A percentile compares a stretch with the other conserved stretches of the same genome.
Evolutionary conservation across 257 asterid genomes (phyloP).

Genomic region (Solanum piurae): DNA sequence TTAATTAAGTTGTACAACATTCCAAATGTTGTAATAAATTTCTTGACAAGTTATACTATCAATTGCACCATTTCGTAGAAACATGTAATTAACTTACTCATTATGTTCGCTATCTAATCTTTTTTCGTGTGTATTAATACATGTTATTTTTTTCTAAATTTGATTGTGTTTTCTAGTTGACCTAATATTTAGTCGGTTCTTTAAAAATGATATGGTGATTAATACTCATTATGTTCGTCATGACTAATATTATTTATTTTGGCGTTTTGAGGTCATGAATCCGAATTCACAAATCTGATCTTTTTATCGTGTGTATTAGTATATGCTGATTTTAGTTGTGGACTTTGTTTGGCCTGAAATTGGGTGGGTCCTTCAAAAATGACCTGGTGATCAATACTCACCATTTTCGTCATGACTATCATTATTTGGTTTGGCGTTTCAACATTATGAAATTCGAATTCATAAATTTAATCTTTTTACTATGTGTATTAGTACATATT

Average conservation of each 20-base stretch:
- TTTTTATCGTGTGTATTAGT: background rate
- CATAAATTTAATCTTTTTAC: background rate
- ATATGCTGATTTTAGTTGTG: background rate
- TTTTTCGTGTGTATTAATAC: background rate
- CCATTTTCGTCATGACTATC: background rate
- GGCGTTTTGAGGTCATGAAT: background rate
- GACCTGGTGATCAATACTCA: background rate
- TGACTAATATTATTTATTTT: background rate
- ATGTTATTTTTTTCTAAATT: background rate
- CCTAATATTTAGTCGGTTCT: background rate
- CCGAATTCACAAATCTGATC: background rate
- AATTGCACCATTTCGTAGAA: background rate
- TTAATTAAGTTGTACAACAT: background rate
- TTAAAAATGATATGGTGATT: background rate
- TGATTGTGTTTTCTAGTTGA: rapidly evolving
- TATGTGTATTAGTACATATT: background rate
- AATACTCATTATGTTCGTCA: background rate
- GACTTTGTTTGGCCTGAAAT: background rate
- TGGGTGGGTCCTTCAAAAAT: background rate
- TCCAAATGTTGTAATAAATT: background rate
- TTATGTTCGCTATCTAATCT: background rate
- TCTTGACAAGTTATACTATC: background rate
- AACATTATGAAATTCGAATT: background rate
- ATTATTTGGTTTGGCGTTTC: background rate
- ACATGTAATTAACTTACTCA: background rate